phyloP scores from a whole-genome alignment of 208 protist genomes.

The Leishmania gerbilli region DNA sequence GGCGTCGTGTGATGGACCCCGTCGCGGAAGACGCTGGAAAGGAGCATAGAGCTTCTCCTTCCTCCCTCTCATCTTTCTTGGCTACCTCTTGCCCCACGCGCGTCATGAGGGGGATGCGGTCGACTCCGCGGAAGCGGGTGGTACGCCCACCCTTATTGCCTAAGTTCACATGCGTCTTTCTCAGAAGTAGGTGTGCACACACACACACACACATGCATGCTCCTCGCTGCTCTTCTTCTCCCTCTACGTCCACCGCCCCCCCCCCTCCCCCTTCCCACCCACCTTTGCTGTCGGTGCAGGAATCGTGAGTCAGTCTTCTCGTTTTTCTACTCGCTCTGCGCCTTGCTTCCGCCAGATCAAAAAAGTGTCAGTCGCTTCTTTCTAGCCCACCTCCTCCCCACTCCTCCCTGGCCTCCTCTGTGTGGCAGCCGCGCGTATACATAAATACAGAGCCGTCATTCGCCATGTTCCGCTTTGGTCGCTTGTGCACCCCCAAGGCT shows the following conservation, averaged over 20 bases:
- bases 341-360: not conserved
- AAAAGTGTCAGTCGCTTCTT: not conserved
- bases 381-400: not conserved
- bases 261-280: not conserved
- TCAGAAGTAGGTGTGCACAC: not conserved
- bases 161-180: not conserved
- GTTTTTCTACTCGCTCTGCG: not conserved
- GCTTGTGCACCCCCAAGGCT: slow-evolving; percentile 62
- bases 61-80: not conserved
- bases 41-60: not conserved
- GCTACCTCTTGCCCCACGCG: not conserved
- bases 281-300: not conserved
- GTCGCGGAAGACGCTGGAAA: not conserved
- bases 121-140: not conserved
- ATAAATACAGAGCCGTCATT: not conserved
- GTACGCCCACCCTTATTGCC: not conserved
- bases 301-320: slow-evolving; percentile 1
- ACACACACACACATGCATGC: not conserved
- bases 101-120: not conserved
- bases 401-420: not conserved
- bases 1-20: not conserved
- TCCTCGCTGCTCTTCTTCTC: not conserved
- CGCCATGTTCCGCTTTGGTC: slow-evolving; percentile 75
- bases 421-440: not conserved
- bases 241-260: not conserved